A percentile compares a stretch with the other conserved stretches of the same genome.
These are phyloP conservation scores for Xylaria sp. DNA, from an alignment of 2,329 filamentous ascomycete species.

Conservation along the genomic window DNA sequence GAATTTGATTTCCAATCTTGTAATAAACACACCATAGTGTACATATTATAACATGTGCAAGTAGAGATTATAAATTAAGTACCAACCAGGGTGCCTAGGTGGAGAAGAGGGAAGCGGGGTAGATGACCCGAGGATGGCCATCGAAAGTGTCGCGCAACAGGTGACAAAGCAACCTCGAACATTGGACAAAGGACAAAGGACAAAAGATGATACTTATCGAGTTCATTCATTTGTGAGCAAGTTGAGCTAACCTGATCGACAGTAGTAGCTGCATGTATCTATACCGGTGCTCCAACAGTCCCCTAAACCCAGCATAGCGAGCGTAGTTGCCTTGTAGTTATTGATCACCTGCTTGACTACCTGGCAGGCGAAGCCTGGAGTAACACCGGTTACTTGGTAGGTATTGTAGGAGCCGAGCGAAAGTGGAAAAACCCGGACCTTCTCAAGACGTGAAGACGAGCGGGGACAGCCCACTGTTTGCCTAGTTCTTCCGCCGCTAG, in stretches of 20 bases:
- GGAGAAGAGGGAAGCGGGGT: conserved; percentile 25
- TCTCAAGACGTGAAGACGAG: not conserved
- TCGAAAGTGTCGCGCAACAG: conserved; percentile 1
- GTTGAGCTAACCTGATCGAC: not conserved
- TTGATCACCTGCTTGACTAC: not conserved
- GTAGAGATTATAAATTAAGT: not conserved
- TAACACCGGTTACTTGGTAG: no score
- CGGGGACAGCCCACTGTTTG: conserved; percentile 21
- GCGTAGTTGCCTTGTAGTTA: not conserved
- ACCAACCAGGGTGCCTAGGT: not conserved
- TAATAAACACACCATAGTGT: not conserved
- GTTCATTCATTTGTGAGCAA: conserved; percentile 1
- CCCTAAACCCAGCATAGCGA: not conserved
- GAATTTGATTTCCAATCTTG: not conserved
- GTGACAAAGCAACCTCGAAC: conserved; percentile 8
- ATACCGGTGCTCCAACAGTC: not conserved
- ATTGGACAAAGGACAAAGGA: no score
- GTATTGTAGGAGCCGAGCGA: conserved; percentile 17
- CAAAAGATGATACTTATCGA: not conserved
- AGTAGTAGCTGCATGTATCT: not conserved
- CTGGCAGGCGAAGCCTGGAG: no score
- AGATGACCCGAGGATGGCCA: not conserved
- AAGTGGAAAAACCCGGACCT: conserved; percentile 34
- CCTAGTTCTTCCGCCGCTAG: conserved; percentile 22
- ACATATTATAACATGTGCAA: not conserved